Evolutionary conservation across 202 grass and related monocot species (phyloP).

Genomic region (Bolboschoenoplectus hybrid): DNA sequence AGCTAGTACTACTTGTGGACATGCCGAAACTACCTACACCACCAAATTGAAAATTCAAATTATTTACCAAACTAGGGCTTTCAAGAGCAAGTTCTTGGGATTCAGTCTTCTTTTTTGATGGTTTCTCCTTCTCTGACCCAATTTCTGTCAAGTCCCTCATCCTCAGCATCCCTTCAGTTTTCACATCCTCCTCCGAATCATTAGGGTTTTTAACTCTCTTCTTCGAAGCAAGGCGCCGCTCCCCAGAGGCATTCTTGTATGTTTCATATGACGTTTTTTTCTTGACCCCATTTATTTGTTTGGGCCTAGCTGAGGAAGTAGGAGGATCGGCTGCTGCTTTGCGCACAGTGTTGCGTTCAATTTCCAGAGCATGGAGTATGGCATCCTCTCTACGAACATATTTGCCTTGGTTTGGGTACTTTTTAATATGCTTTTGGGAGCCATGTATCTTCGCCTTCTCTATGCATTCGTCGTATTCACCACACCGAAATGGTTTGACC

Average conservation of each 20-base stretch:
- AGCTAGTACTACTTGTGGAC: constrained; percentile 51
- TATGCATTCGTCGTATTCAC: constrained; percentile 97
- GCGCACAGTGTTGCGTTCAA: constrained; percentile 54
- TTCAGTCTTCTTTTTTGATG: constrained; percentile 45
- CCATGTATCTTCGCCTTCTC: constrained; percentile 64
- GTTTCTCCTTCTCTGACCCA: constrained; percentile 54
- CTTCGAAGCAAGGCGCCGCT: constrained; percentile 52
- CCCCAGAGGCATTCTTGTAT: background rate
- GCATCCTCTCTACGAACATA: constrained; percentile 99
- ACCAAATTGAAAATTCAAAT: constrained; percentile 56
- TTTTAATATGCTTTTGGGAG: constrained; percentile 52
- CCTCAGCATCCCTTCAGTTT: constrained; percentile 62
- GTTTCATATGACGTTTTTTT: constrained; percentile 47
- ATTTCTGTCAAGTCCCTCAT: constrained; percentile 96
- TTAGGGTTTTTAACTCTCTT: constrained; percentile 71
- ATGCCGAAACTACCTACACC: constrained; percentile 24
- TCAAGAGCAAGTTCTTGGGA: constrained; percentile 50
- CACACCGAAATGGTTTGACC: constrained; percentile 91
- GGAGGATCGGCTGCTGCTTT: constrained; percentile 42
- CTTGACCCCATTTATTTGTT: constrained; percentile 60
- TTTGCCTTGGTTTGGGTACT: constrained; percentile 67
- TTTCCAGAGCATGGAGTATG: constrained; percentile 93
- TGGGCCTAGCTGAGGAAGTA: constrained; percentile 47
- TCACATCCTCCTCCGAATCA: constrained; percentile 60
- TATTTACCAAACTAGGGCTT: constrained; percentile 53